Percentiles rank a stretch among this genome's conserved stretches.
These are phyloP conservation scores for Trichomonas gallinae DNA, from an alignment of 208 protist species.

Conservation along the genomic window DNA sequence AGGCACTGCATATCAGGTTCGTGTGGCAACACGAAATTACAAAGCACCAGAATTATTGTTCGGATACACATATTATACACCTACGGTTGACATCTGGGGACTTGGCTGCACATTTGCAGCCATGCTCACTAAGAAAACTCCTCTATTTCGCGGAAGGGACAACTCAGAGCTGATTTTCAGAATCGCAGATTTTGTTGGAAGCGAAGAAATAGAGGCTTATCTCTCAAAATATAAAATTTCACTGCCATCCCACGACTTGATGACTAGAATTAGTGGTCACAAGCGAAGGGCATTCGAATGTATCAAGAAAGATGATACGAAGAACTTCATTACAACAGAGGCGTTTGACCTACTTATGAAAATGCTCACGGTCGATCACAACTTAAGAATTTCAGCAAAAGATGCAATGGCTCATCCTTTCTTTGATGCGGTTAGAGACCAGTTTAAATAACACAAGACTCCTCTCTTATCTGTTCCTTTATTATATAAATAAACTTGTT, in stretches of 20 bases:
- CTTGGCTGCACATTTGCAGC: conserved; percentile 90
- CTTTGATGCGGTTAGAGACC: conserved; percentile 27
- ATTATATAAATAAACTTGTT: no score
- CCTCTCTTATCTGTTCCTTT: no score
- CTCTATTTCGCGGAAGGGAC: conserved; percentile 94
- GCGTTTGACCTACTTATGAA: not conserved
- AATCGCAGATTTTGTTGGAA: conserved; percentile 77
- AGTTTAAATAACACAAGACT: no score
- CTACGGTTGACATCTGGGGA: conserved; percentile 94
- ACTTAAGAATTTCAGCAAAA: conserved; percentile 34
- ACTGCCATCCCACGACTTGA: not conserved
- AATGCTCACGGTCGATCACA: conserved; percentile 3
- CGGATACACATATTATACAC: conserved; percentile 91
- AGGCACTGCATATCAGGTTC: conserved; percentile 78
- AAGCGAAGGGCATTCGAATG: not conserved
- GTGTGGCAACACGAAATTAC: conserved; percentile 94
- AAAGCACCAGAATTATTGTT: conserved; percentile 92
- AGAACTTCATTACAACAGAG: not conserved
- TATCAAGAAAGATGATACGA: not conserved
- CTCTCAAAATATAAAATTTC: not conserved
- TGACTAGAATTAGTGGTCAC: not conserved
- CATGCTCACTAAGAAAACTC: conserved; percentile 52
- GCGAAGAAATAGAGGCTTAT: conserved; percentile 27
- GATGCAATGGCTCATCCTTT: conserved; percentile 35
- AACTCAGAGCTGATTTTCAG: conserved; percentile 93